Base-by-base conservation (phyloP, 2,329 filamentous ascomycete genomes). In the Ophiosphaerella herpotricha region DNA sequence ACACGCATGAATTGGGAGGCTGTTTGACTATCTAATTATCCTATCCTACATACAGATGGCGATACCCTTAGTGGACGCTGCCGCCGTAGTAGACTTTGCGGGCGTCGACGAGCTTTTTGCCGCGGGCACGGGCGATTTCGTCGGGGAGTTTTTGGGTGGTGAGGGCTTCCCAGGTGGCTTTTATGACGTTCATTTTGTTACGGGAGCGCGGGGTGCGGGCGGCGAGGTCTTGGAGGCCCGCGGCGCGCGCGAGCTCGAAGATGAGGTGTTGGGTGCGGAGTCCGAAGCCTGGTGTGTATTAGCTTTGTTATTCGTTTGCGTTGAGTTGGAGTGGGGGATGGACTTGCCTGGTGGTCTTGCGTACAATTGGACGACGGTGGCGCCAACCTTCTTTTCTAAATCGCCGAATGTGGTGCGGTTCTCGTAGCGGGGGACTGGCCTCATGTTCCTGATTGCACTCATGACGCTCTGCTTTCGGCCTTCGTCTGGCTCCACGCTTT, bases 171-270 rank as follows among this genome's bases (percentile, higher is more conserved):
- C 89, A 90, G 35, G 91, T 84, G 12, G 94, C 94, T 79, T 97
- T 97, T 77, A 96, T 89, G 14, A 92, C 90, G 80, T 99, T 99
- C 91, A 97, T 96, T 62, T 91, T 91, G 80, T 96, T 97, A 67
- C 92, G 85, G 55, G 90, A 90, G 39, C 93, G 88, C 33, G 87
- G 86, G 55, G 96, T 92, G 60, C 84, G 83, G 41, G 90, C 92
- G 13, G 91, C 84, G 31, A 99, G 83, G 73, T 99, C 94, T 57
- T 87, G 82, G 67, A 99, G 91, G 58, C 94, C 94, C 35, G 86
- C 89, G 41, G 87, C 86, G 57, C 91, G 88, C 70, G 90, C 92
- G 80, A 99, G 91, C 75, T 99, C 93, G 75, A 92, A 97, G 73
- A 99, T 93, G 58, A 91, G 85, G 70, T 90, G 85, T 64, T 96